A percentile compares a stretch with the other conserved stretches of the same genome.
Evolutionary conservation across 2,329 filamentous ascomycete species (phyloP).

Genomic region (Pseudonectria foliicola): DNA sequence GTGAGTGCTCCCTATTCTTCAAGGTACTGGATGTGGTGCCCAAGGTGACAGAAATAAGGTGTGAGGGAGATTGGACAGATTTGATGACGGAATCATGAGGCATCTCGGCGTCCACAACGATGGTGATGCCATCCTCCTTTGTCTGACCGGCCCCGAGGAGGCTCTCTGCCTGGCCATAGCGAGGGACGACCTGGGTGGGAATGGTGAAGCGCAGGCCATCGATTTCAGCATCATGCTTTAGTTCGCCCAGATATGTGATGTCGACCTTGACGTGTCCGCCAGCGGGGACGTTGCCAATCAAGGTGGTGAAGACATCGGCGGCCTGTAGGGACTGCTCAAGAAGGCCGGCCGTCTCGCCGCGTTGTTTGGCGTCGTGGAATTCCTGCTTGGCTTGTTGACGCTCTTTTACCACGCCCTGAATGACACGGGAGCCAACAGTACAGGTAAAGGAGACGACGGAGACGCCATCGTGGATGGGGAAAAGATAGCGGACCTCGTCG

Average conservation of each 20-base stretch:
- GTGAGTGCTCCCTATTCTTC: constrained; percentile 37
- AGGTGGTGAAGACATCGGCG: constrained; percentile 61
- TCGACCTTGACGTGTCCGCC: constrained; percentile 50
- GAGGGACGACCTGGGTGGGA: constrained; percentile 58
- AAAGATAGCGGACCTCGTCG: constrained; percentile 54
- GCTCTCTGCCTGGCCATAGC: constrained; percentile 43
- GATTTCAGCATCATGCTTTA: constrained; percentile 63
- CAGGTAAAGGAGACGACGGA: constrained; percentile 63
- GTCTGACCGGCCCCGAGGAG: constrained; percentile 2
- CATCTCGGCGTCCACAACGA: constrained; percentile 37
- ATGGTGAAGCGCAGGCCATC: constrained; percentile 65
- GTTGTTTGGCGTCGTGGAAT: constrained; percentile 51
- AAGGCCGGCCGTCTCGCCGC: constrained; percentile 56
- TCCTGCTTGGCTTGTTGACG: constrained; percentile 52
- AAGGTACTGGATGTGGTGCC: constrained; percentile 42
- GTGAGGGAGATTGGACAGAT: constrained; percentile 58
- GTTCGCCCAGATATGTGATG: constrained; percentile 60
- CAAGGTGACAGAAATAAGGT: constrained; percentile 59
- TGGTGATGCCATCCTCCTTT: constrained; percentile 14
- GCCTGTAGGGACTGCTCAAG: constrained; percentile 54
- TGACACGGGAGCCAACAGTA: constrained; percentile 50
- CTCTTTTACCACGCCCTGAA: constrained; percentile 61
- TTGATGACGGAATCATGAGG: constrained; percentile 49
- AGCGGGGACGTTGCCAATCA: constrained; percentile 59
- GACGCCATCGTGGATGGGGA: constrained; percentile 67